Percentiles rank a stretch among this genome's conserved stretches.
phyloP scores from a whole-genome alignment of 2,329 filamentous ascomycete species.

The Dothidotthia symphoricarpi region DNA sequence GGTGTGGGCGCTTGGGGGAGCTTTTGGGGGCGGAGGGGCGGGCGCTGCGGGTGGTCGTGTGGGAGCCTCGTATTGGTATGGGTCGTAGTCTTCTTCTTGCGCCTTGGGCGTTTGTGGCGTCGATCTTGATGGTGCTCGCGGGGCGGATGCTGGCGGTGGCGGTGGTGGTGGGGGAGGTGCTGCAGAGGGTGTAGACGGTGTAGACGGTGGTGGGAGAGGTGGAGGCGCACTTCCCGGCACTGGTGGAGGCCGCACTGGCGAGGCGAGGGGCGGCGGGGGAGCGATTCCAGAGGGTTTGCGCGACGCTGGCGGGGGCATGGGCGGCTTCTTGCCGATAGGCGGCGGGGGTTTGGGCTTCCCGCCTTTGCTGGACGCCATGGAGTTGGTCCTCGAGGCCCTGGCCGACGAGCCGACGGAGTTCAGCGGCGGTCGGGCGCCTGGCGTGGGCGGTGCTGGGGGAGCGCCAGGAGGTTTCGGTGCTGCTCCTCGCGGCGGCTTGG shows the following conservation, averaged over 20 bases:
- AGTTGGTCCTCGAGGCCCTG: constrained; percentile 55
- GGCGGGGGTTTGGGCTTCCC: constrained; percentile 68
- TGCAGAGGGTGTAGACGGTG: constrained; percentile 44
- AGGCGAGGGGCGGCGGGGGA: constrained; percentile 41
- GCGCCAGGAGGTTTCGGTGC: constrained; percentile 51
- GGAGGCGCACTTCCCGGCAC: constrained; percentile 38
- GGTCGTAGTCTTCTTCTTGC: constrained; percentile 23
- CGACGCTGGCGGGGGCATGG: constrained; percentile 56
- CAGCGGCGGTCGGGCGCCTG: constrained; percentile 58
- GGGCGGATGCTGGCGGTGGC: constrained; percentile 37
- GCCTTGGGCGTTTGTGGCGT: constrained; percentile 46
- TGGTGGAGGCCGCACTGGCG: constrained; percentile 44
- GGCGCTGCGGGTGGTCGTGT: constrained; percentile 27
- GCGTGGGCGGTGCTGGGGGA: constrained; percentile 50
- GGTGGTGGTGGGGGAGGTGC: constrained; percentile 43
- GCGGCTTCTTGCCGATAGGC: constrained; percentile 71
- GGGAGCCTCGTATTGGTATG: constrained; percentile 45
- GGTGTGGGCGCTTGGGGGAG: constrained; percentile 41
- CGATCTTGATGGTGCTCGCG: constrained; percentile 16
- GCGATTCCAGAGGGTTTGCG: constrained; percentile 57
- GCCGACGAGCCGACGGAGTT: constrained; percentile 57
- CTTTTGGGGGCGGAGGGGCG: constrained; percentile 59
- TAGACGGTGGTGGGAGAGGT: constrained; percentile 38
- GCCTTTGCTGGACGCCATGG: constrained; percentile 59
- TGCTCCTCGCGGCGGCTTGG: constrained; percentile 53